Conservation (phyloP, 345 rosid species). For the Trapa incisa region DNA sequence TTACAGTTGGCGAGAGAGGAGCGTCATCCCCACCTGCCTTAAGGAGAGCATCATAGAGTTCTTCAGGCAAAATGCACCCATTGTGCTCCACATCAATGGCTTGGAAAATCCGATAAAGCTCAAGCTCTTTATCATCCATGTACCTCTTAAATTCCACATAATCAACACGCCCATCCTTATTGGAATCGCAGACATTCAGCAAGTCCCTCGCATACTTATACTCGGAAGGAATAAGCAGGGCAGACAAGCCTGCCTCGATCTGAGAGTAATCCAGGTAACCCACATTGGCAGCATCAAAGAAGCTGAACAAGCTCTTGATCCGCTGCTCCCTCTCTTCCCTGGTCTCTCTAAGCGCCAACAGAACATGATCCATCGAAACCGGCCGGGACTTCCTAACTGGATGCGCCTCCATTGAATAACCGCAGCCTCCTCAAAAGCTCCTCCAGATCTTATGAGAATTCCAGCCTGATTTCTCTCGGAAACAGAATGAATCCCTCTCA, state of each 20-base stretch:
- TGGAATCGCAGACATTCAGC: slow-evolving; percentile 60
- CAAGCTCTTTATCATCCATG: slow-evolving; percentile 47
- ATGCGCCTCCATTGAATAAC: slow-evolving; percentile 5
- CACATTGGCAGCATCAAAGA: slow-evolving; percentile 47
- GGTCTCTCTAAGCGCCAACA: slow-evolving; percentile 62
- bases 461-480: neutral
- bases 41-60: slow-evolving; percentile 73
- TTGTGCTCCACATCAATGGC: slow-evolving; percentile 33
- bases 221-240: slow-evolving; percentile 56
- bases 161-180: slow-evolving; percentile 81
- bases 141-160: slow-evolving; percentile 75
- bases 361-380: slow-evolving; percentile 59
- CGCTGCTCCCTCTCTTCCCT: slow-evolving; percentile 71
- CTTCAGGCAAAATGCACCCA: slow-evolving; percentile 80
- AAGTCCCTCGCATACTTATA: slow-evolving; percentile 78
- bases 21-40: slow-evolving; percentile 44
- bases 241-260: slow-evolving; percentile 77
- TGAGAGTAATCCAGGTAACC: slow-evolving; percentile 69
- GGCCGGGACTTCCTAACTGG: slow-evolving; percentile 23
- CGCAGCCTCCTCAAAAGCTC: neutral
- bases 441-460: neutral
- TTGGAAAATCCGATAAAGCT: slow-evolving; percentile 19
- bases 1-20: neutral
- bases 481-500: neutral
- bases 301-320: slow-evolving; percentile 51